Evolutionary conservation across 225 moss, liverwort and hornwort species (phyloP).

Genomic region (Lunularia cruciata): DNA sequence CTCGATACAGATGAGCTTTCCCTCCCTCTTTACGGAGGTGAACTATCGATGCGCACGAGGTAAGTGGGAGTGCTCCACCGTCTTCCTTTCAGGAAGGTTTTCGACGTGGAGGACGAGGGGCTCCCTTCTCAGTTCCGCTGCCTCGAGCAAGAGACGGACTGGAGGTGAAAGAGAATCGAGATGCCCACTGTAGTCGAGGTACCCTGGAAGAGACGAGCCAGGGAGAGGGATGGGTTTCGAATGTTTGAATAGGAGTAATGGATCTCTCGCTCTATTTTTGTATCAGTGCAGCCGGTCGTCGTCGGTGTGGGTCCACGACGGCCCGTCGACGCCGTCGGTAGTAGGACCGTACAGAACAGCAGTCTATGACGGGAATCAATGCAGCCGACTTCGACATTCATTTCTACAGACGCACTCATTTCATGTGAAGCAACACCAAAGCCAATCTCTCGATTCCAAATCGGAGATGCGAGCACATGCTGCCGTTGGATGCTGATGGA

Average conservation of each 20-base stretch:
- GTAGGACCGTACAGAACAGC: background rate
- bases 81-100: too few relatives aligned
- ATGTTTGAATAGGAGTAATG: too few relatives aligned
- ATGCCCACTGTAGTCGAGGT: background rate
- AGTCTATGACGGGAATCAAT: background rate
- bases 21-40: too few relatives aligned
- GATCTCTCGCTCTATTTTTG: background rate
- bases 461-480: background rate
- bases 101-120: background rate
- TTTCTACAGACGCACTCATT: conserved; percentile 2
- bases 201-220: background rate
- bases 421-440: background rate
- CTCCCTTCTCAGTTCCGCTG: too few relatives aligned
- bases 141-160: background rate
- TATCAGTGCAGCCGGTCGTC: conserved; percentile 1
- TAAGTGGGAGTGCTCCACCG: too few relatives aligned
- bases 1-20: too few relatives aligned
- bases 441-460: background rate
- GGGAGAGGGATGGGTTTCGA: background rate
- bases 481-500: conserved; percentile 9
- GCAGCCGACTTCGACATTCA: conserved; percentile 11
- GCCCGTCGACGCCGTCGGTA: background rate
- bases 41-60: too few relatives aligned
- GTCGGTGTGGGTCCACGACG: background rate
- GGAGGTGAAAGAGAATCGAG: background rate